phyloP scores from a whole-genome alignment of 805 yeast genomes.

The Wickerhamiella sorbophila region DNA sequence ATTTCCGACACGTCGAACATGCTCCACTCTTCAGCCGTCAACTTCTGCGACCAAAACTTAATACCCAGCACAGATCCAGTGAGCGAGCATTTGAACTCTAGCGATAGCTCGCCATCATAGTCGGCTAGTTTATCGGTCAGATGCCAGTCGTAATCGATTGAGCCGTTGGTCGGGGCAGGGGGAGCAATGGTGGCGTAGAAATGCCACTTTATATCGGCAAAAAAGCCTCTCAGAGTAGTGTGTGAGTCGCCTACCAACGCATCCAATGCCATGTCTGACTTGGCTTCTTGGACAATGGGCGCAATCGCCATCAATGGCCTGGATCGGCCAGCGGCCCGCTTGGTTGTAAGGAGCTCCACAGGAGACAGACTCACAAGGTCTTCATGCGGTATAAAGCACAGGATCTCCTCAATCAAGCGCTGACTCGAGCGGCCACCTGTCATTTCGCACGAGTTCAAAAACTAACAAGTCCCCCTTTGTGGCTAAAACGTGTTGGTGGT shows the following conservation, averaged over 20 bases:
- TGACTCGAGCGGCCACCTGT: conserved; percentile 16
- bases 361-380: not conserved
- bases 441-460: not conserved
- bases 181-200: not conserved
- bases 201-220: not conserved
- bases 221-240: not conserved
- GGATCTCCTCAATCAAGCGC: conserved; percentile 23
- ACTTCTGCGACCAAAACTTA: conserved; percentile 20
- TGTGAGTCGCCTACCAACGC: not conserved
- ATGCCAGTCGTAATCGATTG: conserved; percentile 11
- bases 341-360: not conserved
- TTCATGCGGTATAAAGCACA: conserved; percentile 13
- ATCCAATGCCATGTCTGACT: not conserved
- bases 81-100: conserved; percentile 11
- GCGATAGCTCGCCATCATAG: conserved; percentile 7
- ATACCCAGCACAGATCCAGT: conserved; percentile 15
- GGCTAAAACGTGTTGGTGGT: conserved; percentile 1
- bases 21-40: conserved; percentile 33
- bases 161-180: not conserved
- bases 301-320: not conserved
- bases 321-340: not conserved
- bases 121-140: conserved; percentile 5
- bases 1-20: conserved; percentile 39
- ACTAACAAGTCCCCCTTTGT: not conserved
- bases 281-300: not conserved